Conservation (phyloP, 768 basidiomycete species). For the Termitomyces titanicus region DNA sequence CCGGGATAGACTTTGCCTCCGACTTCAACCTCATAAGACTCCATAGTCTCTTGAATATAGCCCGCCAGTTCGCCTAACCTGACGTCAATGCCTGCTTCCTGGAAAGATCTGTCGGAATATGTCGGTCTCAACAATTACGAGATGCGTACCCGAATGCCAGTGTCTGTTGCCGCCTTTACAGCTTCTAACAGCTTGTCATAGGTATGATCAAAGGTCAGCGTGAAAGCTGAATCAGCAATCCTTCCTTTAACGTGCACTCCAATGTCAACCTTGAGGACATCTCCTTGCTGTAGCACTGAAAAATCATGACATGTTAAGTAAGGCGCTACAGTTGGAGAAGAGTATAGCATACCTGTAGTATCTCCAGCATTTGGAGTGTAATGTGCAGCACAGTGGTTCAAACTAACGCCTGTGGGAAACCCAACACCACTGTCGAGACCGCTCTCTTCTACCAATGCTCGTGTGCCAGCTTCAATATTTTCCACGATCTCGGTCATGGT, state of each 20-base stretch:
- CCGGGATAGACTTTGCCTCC: slow-evolving; percentile 79
- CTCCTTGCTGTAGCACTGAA: slow-evolving; percentile 27
- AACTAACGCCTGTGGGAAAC: slow-evolving; percentile 92
- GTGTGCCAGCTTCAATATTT: slow-evolving; percentile 86
- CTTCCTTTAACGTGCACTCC: slow-evolving; percentile 97
- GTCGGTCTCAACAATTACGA: neutral
- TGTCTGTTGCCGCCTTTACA: slow-evolving; percentile 91
- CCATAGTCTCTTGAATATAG: slow-evolving; percentile 97
- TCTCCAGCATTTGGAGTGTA: slow-evolving; percentile 95
- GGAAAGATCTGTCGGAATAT: neutral
- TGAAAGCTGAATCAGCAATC: slow-evolving; percentile 95
- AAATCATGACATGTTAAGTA: neutral
- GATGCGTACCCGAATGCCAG: slow-evolving; percentile 70
- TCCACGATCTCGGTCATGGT: slow-evolving; percentile 92
- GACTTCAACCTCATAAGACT: slow-evolving; percentile 96
- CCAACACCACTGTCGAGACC: slow-evolving; percentile 86
- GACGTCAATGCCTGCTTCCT: slow-evolving; percentile 97
- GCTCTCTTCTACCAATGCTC: slow-evolving; percentile 89
- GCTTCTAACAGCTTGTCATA: slow-evolving; percentile 89
- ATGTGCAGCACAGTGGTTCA: slow-evolving; percentile 96
- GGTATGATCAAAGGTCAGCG: slow-evolving; percentile 81
- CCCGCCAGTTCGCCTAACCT: slow-evolving; percentile 90
- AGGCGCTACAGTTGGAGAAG: neutral
- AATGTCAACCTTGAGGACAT: slow-evolving; percentile 95
- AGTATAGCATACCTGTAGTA: slow-evolving; percentile 55